These are phyloP conservation scores for Pezicula carpinea DNA, from an alignment of 2,329 filamentous ascomycete genomes.

Conservation along the genomic window DNA sequence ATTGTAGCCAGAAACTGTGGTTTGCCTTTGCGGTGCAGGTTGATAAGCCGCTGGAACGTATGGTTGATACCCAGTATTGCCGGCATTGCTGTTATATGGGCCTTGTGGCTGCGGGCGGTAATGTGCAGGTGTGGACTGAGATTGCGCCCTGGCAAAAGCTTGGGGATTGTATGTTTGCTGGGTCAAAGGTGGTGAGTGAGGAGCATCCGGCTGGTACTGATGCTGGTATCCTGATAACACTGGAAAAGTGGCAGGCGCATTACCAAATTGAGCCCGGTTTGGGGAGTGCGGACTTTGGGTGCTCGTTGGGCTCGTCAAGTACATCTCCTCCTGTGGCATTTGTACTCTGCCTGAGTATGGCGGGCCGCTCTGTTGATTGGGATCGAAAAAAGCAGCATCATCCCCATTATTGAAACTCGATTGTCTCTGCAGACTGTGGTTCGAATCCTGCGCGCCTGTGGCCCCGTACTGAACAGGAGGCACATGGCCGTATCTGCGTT, in stretches of 20 bases:
- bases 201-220: constrained; percentile 38
- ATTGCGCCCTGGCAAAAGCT: constrained; percentile 44
- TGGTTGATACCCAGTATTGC: constrained; percentile 42
- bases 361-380: constrained; percentile 26
- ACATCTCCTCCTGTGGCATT: constrained; percentile 54
- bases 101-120: constrained; percentile 40
- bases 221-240: constrained; percentile 45
- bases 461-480: constrained; percentile 58
- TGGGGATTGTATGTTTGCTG: constrained; percentile 57
- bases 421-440: constrained; percentile 42
- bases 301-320: constrained; percentile 37
- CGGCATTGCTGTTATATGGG: constrained; percentile 49
- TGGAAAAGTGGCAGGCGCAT: constrained; percentile 11
- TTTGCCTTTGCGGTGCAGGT: constrained; percentile 47
- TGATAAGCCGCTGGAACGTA: constrained; percentile 62
- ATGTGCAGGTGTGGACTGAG: constrained; percentile 33
- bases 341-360: constrained; percentile 18
- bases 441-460: constrained; percentile 33
- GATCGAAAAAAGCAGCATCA: constrained; percentile 52
- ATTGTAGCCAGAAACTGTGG: constrained; percentile 50
- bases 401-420: constrained; percentile 76
- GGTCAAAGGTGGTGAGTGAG: constrained; percentile 30
- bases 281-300: constrained; percentile 22
- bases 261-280: constrained; percentile 20
- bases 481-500: constrained; percentile 61